Conservation (phyloP, 129 eudicot genomes). For the Daucus carota region DH1_v3.0 NC_030381.2:52907501-52908000, state of each 20-base stretch:
- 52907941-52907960: background rate
- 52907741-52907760: constrained; percentile 28
- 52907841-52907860: background rate
- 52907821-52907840: background rate
- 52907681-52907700: constrained; percentile 37
- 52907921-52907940: background rate
- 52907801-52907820: background rate
- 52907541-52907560: background rate
- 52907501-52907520: constrained; percentile 23
- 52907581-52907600: constrained; percentile 53
- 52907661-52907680: constrained; percentile 21
- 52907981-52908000: background rate
- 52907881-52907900: background rate
- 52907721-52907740: constrained; percentile 19
- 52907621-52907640: background rate
- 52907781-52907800: background rate
- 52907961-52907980: background rate
- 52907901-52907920: background rate
- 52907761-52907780: background rate
- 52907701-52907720: constrained; percentile 22
- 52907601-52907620: background rate
- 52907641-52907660: background rate
- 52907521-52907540: background rate
- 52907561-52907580: constrained; percentile 11
- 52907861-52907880: background rate